A percentile compares a stretch with the other conserved stretches of the same genome.
Conservation (phyloP, 176 grass and related monocot genomes). For the Oryza coarctata region DNA sequence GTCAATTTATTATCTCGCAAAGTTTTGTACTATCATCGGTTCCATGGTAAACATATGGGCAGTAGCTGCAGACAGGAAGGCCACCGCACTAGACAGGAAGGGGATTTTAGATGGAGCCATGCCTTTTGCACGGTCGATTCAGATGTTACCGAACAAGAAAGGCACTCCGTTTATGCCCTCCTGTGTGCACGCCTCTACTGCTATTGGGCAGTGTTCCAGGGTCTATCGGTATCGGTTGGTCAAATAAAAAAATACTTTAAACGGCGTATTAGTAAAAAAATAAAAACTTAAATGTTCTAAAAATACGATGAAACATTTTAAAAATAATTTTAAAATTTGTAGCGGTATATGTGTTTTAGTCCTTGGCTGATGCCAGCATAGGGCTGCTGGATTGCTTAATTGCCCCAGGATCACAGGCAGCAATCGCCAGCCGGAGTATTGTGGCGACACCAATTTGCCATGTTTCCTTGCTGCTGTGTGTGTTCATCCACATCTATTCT, state of each 20-base stretch:
- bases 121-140: slow-evolving; percentile 36
- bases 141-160: slow-evolving; percentile 32
- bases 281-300: too few species aligned
- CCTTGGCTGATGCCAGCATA: slow-evolving; percentile 19
- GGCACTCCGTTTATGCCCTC: slow-evolving; percentile 28
- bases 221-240: too few species aligned
- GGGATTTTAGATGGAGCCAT: slow-evolving; percentile 5
- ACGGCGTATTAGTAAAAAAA: too few species aligned
- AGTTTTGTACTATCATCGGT: slow-evolving; percentile 53
- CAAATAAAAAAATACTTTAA: too few species aligned
- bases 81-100: slow-evolving; percentile 19
- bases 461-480: background rate
- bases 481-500: background rate
- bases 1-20: slow-evolving; percentile 55
- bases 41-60: slow-evolving; percentile 33
- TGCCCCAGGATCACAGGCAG: slow-evolving; percentile 22
- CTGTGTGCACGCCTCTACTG: background rate
- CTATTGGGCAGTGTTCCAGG: background rate
- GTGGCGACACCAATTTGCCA: background rate
- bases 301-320: too few species aligned
- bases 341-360: too few species aligned
- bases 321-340: too few species aligned
- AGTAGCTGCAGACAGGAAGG: slow-evolving; percentile 11
- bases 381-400: background rate
- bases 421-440: background rate